These are phyloP conservation scores for Schoenoplectus triqueter DNA, from an alignment of 202 grass and related monocot genomes.

Conservation along the genomic window DNA sequence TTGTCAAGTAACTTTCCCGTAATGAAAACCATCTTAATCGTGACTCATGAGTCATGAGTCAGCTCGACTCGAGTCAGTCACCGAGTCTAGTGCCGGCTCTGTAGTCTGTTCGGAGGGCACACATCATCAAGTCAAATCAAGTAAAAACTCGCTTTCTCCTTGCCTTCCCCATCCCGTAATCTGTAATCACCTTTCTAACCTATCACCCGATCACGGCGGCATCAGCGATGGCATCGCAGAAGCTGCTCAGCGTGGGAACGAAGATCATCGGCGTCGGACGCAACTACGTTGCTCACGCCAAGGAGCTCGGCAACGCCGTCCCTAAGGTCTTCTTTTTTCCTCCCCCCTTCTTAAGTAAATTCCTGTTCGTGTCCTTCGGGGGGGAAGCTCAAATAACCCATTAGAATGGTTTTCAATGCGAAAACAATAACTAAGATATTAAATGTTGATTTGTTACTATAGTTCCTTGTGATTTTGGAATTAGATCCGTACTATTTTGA, in stretches of 20 bases:
- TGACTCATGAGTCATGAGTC: neutral
- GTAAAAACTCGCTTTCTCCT: neutral
- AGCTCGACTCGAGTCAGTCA: neutral
- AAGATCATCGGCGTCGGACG: conserved; percentile 89
- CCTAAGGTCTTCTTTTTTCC: conserved; percentile 60
- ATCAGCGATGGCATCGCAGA: conserved; percentile 53
- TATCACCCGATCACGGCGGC: conserved; percentile 27
- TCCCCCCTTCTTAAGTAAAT: neutral
- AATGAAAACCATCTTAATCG: neutral
- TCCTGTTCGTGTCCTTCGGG: neutral
- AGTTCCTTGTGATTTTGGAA: neutral
- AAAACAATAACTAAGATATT: neutral
- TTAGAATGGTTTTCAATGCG: neutral
- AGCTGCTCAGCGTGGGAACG: conserved; percentile 67
- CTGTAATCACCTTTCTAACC: neutral
- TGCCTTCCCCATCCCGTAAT: neutral
- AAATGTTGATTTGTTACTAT: neutral
- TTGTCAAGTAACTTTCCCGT: neutral
- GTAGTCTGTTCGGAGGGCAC: neutral
- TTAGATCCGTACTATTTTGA: neutral
- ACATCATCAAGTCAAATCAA: conserved; percentile 2
- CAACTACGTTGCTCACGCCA: conserved; percentile 83
- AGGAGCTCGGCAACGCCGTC: conserved; percentile 90
- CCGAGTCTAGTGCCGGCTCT: neutral
- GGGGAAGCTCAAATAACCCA: neutral